These are phyloP conservation scores for Coniosporium apollinis DNA, from an alignment of 495 filamentous ascomycete species.

Conservation along the genomic window DNA sequence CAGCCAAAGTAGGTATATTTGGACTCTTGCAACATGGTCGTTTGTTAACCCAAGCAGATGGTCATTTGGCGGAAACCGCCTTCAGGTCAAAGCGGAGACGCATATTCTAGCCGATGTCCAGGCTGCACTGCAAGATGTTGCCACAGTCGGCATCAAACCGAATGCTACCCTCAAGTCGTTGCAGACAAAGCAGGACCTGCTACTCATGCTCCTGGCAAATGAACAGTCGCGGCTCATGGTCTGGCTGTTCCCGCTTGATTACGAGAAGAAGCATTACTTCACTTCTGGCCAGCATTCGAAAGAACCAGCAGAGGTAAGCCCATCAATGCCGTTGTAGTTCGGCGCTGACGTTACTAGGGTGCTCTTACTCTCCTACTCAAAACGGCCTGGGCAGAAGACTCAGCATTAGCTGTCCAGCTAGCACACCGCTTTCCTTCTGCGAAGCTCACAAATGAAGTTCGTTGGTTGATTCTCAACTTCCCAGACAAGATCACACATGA, in stretches of 20 bases:
- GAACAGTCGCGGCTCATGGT: slow-evolving; percentile 71
- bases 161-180: slow-evolving; percentile 44
- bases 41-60: slow-evolving; percentile 32
- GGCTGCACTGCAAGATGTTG: slow-evolving; percentile 37
- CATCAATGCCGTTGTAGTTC: slow-evolving; percentile 1
- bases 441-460: slow-evolving; percentile 54
- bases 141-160: slow-evolving; percentile 36
- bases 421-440: slow-evolving; percentile 58
- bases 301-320: slow-evolving; percentile 35
- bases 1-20: slow-evolving; percentile 40
- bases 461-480: slow-evolving; percentile 60
- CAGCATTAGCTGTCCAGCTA: slow-evolving; percentile 71
- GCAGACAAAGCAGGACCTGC: slow-evolving; percentile 61
- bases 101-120: slow-evolving; percentile 65
- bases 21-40: not conserved
- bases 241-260: slow-evolving; percentile 72
- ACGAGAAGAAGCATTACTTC: slow-evolving; percentile 41
- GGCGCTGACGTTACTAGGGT: slow-evolving; percentile 21
- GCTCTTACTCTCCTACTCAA: slow-evolving; percentile 43
- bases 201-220: slow-evolving; percentile 64
- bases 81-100: slow-evolving; percentile 86
- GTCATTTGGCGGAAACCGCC: slow-evolving; percentile 87
- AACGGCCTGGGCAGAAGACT: slow-evolving; percentile 72
- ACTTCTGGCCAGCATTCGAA: slow-evolving; percentile 26
- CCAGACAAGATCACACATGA: slow-evolving; percentile 66